Conservation (phyloP, 495 filamentous ascomycete genomes). For the Ramalina peruviana region DNA sequence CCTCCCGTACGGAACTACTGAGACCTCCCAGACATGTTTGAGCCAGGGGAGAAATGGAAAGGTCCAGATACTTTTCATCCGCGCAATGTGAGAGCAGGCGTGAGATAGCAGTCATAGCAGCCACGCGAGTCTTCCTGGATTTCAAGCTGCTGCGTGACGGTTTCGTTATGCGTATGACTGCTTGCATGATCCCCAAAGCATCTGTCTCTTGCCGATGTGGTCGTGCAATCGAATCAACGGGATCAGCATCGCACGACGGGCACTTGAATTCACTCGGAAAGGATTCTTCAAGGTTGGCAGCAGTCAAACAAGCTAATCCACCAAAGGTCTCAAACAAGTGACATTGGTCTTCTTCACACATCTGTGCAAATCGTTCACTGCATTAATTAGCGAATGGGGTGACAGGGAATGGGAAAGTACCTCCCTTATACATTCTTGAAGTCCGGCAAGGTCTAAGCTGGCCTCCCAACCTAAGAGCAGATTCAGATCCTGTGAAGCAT, state of each 20-base stretch:
- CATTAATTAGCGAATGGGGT: no score
- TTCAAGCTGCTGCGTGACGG: slow-evolving; percentile 39
- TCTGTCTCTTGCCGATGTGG: slow-evolving; percentile 16
- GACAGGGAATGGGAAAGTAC: no score
- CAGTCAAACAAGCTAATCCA: slow-evolving; percentile 9
- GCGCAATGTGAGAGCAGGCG: slow-evolving; percentile 51
- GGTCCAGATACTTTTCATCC: slow-evolving; percentile 41
- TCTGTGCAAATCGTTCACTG: slow-evolving; percentile 4
- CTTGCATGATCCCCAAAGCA: slow-evolving; percentile 33
- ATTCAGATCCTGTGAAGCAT: no score
- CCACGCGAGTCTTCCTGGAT: slow-evolving; percentile 47
- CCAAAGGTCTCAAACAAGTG: slow-evolving; percentile 8
- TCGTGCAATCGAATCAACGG: not conserved
- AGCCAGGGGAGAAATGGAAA: slow-evolving; percentile 50
- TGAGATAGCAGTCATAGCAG: slow-evolving; percentile 57
- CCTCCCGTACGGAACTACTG: slow-evolving; percentile 68
- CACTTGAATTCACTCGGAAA: slow-evolving; percentile 23
- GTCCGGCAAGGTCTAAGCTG: no score
- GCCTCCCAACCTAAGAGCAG: no score
- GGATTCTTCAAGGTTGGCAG: slow-evolving; percentile 16
- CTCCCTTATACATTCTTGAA: no score
- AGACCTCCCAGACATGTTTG: slow-evolving; percentile 71
- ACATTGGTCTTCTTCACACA: slow-evolving; percentile 15
- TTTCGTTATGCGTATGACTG: slow-evolving; percentile 43
- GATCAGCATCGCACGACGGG: slow-evolving; percentile 29